A percentile compares a stretch with the other conserved stretches of the same genome.
These are phyloP conservation scores for Fusarium siculi DNA, from an alignment of 2,329 filamentous ascomycete species.

Conservation along the genomic window DNA sequence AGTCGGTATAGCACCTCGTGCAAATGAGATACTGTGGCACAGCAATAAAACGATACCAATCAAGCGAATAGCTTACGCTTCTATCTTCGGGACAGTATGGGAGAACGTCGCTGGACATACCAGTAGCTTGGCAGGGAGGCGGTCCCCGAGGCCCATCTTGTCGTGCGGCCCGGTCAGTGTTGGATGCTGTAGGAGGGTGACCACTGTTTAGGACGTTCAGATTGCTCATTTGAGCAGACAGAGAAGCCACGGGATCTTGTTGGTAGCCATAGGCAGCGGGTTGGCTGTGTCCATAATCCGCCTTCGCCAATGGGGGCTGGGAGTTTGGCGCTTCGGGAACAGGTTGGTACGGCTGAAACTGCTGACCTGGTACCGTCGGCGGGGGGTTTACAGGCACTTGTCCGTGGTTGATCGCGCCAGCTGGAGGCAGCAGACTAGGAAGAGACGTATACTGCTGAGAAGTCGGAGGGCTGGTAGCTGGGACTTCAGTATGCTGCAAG, in stretches of 20 bases:
- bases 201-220: slow-evolving; percentile 14
- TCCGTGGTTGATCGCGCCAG: not conserved
- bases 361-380: not conserved
- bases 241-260: slow-evolving; percentile 8
- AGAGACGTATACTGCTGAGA: not conserved
- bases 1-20: slow-evolving; percentile 53
- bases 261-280: not conserved
- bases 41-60: slow-evolving; percentile 47
- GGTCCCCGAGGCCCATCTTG: slow-evolving; percentile 15
- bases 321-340: not conserved
- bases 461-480: not conserved
- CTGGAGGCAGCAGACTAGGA: not conserved
- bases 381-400: not conserved
- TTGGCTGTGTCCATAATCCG: not conserved
- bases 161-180: accelerated
- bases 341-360: not conserved
- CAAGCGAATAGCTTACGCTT: slow-evolving; percentile 43
- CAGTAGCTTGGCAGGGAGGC: slow-evolving; percentile 33
- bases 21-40: slow-evolving; percentile 51
- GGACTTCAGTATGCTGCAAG: not conserved
- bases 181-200: not conserved
- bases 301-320: accelerated
- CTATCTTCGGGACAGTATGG: slow-evolving; percentile 46
- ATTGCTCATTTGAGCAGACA: slow-evolving; percentile 32
- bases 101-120: slow-evolving; percentile 37